Percentiles rank a stretch among this genome's conserved stretches.
Conservation (phyloP, 139 green algal genomes). For the Asterochloris sp. region DNA sequence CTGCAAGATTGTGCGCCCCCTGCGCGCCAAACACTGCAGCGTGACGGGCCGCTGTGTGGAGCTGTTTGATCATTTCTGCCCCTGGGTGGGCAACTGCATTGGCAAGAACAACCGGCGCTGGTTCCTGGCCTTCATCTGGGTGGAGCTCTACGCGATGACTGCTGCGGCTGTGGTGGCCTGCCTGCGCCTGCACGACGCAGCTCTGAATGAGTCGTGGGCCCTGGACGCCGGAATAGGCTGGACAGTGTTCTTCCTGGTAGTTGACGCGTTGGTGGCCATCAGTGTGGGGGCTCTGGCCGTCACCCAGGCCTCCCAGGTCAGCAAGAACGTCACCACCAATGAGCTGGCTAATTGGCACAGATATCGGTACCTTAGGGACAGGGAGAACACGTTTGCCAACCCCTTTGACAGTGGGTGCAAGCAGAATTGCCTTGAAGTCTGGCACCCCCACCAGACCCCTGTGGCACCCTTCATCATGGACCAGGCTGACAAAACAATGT, state of each 20-base stretch:
- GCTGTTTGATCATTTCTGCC: constrained; percentile 97
- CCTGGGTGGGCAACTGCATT: constrained; percentile 77
- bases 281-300: constrained; percentile 75
- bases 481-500: constrained; percentile 22
- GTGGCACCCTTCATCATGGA: constrained; percentile 30
- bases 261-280: constrained; percentile 77
- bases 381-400: constrained; percentile 74
- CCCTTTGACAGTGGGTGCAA: constrained; percentile 80
- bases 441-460: constrained; percentile 14
- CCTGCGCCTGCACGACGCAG: constrained; percentile 31
- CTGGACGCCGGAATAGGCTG: constrained; percentile 4
- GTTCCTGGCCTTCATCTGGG: constrained; percentile 85
- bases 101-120: constrained; percentile 77
- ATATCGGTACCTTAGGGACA: constrained; percentile 79
- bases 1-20: constrained; percentile 88
- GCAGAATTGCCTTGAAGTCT: constrained; percentile 55
- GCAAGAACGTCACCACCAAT: constrained; percentile 94
- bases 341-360: constrained; percentile 93
- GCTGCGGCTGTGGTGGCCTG: constrained; percentile 42
- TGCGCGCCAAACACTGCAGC: constrained; percentile 90
- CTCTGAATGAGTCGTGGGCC: background rate
- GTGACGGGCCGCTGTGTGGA: constrained; percentile 85
- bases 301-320: constrained; percentile 60
- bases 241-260: constrained; percentile 74
- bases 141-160: constrained; percentile 78